These are phyloP conservation scores for Huntiella bhutanensis DNA, from an alignment of 2,329 filamentous ascomycete genomes.

Conservation along the genomic window DNA sequence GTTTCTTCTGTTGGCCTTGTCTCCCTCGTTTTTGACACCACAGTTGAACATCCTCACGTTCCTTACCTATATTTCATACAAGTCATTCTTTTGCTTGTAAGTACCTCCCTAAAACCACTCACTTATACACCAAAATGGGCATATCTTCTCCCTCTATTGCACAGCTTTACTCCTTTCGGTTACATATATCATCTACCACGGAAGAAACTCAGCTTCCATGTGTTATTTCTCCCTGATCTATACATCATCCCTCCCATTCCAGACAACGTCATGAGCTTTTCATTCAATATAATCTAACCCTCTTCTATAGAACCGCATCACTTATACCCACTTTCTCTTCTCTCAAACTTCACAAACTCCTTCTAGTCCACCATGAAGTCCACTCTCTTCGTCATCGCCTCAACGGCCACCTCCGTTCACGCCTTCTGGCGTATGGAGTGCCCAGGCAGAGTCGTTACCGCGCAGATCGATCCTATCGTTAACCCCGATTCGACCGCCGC, in stretches of 20 bases:
- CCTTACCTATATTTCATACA: neutral
- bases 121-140: no score
- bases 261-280: no score
- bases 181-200: no score
- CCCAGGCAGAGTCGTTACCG: slow-evolving; percentile 47
- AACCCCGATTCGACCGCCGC: slow-evolving; percentile 36
- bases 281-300: no score
- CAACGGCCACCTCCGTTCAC: slow-evolving; percentile 22
- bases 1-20: neutral
- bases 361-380: slow-evolving; percentile 18
- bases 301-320: neutral
- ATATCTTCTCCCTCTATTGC: neutral
- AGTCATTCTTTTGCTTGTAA: neutral
- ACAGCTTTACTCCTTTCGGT: neutral
- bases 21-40: neutral
- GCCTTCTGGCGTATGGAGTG: slow-evolving; percentile 90
- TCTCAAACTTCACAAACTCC: neutral
- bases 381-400: slow-evolving; percentile 17
- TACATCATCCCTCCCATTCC: no score
- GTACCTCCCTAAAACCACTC: neutral
- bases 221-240: no score
- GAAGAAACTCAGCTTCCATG: no score
- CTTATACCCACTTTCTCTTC: neutral
- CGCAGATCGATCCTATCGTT: slow-evolving; percentile 61
- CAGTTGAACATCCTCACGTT: slow-evolving; percentile 1